Conservation (phyloP, 805 yeast genomes). For the Suhomyces tanzawaensis region DNA sequence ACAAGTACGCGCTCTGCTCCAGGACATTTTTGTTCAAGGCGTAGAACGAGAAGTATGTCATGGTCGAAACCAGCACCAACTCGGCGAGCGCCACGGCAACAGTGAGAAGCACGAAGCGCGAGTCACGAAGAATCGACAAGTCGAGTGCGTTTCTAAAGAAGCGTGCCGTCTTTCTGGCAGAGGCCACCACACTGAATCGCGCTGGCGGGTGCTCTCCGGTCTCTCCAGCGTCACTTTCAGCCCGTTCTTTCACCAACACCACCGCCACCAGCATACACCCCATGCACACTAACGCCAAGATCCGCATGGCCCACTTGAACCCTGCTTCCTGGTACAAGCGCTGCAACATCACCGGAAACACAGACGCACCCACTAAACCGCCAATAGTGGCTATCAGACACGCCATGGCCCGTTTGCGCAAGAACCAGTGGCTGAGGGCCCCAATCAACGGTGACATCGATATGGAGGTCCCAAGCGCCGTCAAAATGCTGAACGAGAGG, state of each 20-base stretch:
- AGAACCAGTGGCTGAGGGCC: conserved; percentile 45
- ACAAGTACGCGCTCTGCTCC: conserved; percentile 41
- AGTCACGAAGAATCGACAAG: conserved; percentile 41
- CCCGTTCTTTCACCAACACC: conserved; percentile 4
- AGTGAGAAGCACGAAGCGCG: conserved; percentile 41
- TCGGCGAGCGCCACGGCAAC: conserved; percentile 46
- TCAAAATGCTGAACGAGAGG: conserved; percentile 49
- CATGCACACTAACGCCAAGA: conserved; percentile 46
- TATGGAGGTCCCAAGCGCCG: conserved; percentile 44
- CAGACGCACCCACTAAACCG: conserved; percentile 53
- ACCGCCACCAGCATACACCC: conserved; percentile 24
- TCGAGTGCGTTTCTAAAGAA: conserved; percentile 13
- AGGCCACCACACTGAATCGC: background rate
- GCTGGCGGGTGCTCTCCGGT: background rate
- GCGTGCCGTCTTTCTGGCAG: background rate
- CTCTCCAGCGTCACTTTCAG: background rate
- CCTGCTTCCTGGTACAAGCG: conserved; percentile 48
- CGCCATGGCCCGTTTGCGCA: conserved; percentile 42
- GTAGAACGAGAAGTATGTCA: conserved; percentile 54
- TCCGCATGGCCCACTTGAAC: conserved; percentile 53
- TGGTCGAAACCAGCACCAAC: conserved; percentile 43
- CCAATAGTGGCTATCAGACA: conserved; percentile 48
- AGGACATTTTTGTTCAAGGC: conserved; percentile 48
- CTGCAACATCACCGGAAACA: conserved; percentile 53
- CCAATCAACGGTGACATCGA: conserved; percentile 45